phyloP scores from a whole-genome alignment of 78 protist species.

The Goniomonas avonlea region DNA sequence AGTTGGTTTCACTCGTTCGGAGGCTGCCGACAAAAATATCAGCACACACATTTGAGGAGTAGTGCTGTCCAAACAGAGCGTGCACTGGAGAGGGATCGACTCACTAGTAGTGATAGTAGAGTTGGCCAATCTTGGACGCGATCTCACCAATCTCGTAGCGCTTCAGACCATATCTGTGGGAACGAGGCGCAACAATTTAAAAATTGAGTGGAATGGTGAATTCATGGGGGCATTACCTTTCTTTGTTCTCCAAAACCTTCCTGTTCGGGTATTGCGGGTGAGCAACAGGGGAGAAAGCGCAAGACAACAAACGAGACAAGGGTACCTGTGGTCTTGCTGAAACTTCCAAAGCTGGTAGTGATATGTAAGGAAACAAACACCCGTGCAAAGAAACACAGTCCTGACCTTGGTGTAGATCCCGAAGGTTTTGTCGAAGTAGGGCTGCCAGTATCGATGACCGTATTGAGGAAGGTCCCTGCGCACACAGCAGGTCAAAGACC shows the following conservation, averaged over 20 bases:
- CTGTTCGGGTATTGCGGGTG: not conserved
- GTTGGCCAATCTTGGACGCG: constrained; percentile 64
- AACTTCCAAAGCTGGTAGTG: not conserved
- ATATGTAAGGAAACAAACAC: not conserved
- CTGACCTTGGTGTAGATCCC: constrained; percentile 41
- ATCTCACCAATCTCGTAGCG: constrained; percentile 64
- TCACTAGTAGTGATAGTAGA: constrained; percentile 47
- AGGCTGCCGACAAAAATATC: constrained; percentile 19
- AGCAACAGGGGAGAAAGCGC: constrained; percentile 29
- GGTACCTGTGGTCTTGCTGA: constrained; percentile 59
- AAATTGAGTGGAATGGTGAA: not conserved
- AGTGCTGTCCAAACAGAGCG: too few species aligned
- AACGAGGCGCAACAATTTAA: too few species aligned
- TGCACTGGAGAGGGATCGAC: too few species aligned
- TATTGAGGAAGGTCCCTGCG: constrained; percentile 47
- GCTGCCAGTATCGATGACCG: constrained; percentile 56
- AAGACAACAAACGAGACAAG: too few species aligned
- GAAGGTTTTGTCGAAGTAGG: constrained; percentile 60
- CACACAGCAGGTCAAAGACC: constrained; percentile 21
- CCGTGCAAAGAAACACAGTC: too few species aligned
- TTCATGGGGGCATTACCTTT: not conserved
- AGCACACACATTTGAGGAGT: too few species aligned
- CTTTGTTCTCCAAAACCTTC: not conserved
- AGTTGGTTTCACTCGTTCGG: constrained; percentile 57
- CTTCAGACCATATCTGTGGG: constrained; percentile 37